Conservation (phyloP, 2,329 filamentous ascomycete species). For the Pseudogymnoascus sp. region DNA sequence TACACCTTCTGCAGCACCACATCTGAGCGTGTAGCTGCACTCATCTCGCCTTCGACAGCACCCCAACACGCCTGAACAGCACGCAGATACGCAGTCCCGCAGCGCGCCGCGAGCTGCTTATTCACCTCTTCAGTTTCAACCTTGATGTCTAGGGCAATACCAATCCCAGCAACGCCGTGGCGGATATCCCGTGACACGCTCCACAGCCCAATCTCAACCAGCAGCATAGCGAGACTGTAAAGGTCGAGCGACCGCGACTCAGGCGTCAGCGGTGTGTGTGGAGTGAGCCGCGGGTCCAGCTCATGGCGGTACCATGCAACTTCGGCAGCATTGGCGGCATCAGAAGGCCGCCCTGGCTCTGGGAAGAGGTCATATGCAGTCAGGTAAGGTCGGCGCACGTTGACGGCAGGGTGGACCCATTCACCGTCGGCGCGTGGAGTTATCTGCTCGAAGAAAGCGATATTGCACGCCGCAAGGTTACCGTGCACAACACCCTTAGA, state of each 20-base stretch:
- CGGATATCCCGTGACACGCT: conserved; percentile 44
- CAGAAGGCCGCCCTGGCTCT: conserved; percentile 42
- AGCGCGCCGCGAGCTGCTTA: conserved; percentile 39
- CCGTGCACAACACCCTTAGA: conserved; percentile 62
- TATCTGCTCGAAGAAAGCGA: conserved; percentile 51
- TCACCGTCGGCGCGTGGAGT: conserved; percentile 19
- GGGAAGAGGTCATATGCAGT: conserved; percentile 24
- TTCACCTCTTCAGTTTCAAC: conserved; percentile 22
- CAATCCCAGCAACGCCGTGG: conserved; percentile 17
- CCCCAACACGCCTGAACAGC: conserved; percentile 65
- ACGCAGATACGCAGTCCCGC: conserved; percentile 67
- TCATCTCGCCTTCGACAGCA: conserved; percentile 57
- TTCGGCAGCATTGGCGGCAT: conserved; percentile 46
- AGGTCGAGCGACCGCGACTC: conserved; percentile 58
- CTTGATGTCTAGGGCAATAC: conserved; percentile 5
- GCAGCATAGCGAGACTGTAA: conserved; percentile 64
- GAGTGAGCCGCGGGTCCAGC: conserved; percentile 47
- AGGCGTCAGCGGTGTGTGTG: conserved; percentile 42
- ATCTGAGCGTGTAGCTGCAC: conserved; percentile 40
- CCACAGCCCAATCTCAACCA: conserved; percentile 72
- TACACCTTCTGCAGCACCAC: conserved; percentile 49
- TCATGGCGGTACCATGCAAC: conserved; percentile 52
- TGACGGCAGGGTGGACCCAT: conserved; percentile 14
- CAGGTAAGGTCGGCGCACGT: conserved; percentile 17
- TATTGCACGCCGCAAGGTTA: conserved; percentile 58